A percentile compares a stretch with the other conserved stretches of the same genome.
Conservation (phyloP, 176 grass and related monocot species). For the Chrysopogon serrulatus region DNA sequence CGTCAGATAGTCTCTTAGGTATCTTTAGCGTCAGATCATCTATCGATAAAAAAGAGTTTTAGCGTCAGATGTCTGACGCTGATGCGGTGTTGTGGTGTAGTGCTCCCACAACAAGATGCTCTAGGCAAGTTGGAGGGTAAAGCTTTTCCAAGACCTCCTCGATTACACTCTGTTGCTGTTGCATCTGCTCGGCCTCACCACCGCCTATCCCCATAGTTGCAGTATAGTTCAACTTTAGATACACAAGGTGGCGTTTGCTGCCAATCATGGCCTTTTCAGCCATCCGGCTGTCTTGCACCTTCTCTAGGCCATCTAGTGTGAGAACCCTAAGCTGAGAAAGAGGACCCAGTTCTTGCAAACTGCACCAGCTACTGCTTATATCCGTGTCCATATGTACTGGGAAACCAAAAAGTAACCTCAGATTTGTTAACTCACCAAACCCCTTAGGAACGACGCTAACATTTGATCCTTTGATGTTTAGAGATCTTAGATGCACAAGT, state of each 20-base stretch:
- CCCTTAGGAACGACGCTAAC: not conserved
- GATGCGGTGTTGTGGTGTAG: too few species aligned
- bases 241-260: not conserved
- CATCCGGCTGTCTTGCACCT: not conserved
- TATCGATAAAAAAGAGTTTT: too few species aligned
- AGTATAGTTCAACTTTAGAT: not conserved
- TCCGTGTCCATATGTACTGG: not conserved
- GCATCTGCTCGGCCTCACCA: not conserved
- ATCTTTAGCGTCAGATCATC: too few species aligned
- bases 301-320: too few species aligned
- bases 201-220: not conserved
- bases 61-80: too few species aligned
- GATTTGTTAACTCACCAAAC: not conserved
- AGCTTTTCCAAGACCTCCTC: not conserved
- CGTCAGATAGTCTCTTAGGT: too few species aligned
- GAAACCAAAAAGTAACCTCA: not conserved
- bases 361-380: too few species aligned
- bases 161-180: not conserved
- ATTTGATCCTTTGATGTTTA: not conserved
- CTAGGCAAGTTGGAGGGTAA: not conserved
- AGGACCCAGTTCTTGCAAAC: too few species aligned
- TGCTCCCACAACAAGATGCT: fast-evolving
- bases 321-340: too few species aligned
- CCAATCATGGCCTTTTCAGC: not conserved
- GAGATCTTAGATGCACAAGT: not conserved